Evolutionary conservation across 1,139 yeast genomes (phyloP).

Genomic region (Yamadazyma epiphylla): DNA sequence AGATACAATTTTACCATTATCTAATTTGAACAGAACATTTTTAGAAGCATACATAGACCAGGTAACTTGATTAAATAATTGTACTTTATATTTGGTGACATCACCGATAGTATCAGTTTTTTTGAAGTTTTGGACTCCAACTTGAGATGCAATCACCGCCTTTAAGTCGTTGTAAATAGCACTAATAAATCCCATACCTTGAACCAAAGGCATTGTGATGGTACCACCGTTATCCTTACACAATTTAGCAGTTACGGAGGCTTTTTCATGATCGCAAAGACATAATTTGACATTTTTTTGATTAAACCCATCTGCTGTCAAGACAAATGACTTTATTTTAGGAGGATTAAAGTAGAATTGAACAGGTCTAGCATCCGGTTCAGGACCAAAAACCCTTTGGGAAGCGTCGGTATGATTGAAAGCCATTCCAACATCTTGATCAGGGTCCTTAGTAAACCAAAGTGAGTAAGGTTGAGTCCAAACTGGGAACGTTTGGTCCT

Average conservation of each 20-base stretch:
- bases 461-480: slow-evolving; percentile 48
- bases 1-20: slow-evolving; percentile 53
- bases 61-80: slow-evolving; percentile 36
- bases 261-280: slow-evolving; percentile 28
- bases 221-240: slow-evolving; percentile 5
- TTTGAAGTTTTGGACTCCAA: slow-evolving; percentile 54
- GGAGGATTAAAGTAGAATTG: slow-evolving; percentile 48
- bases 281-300: slow-evolving; percentile 17
- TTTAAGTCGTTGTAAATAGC: slow-evolving; percentile 54
- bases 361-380: slow-evolving; percentile 31
- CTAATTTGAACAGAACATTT: slow-evolving; percentile 36
- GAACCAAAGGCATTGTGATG: slow-evolving; percentile 33
- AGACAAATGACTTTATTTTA: slow-evolving; percentile 38
- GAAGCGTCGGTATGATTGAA: slow-evolving; percentile 41
- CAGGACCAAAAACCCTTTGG: slow-evolving; percentile 45
- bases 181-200: slow-evolving; percentile 71
- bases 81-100: slow-evolving; percentile 26
- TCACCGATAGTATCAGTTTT: slow-evolving; percentile 13
- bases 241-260: slow-evolving; percentile 28
- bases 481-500: slow-evolving; percentile 43
- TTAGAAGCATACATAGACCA: slow-evolving; percentile 39
- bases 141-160: slow-evolving; percentile 57
- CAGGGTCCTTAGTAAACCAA: slow-evolving; percentile 40
- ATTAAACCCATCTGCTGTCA: slow-evolving; percentile 29
- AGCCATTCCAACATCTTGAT: slow-evolving; percentile 38